Evolutionary conservation across 1,284 basidiomycete species (phyloP), one percentile per base, ranked within the genome.

Genomic region (Ustilago cynodontis): DNA sequence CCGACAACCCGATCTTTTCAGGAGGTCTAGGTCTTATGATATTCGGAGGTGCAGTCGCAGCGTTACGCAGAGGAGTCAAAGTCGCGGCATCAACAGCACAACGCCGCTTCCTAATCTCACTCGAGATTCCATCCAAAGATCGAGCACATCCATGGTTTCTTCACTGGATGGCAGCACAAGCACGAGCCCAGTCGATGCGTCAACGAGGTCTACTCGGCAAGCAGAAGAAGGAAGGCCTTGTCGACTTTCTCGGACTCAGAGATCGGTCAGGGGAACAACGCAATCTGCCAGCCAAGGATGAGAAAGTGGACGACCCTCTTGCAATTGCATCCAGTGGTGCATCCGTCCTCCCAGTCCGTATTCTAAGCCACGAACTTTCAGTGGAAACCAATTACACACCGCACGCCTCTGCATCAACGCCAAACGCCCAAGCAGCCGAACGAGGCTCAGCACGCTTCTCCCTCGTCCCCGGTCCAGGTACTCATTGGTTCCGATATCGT

Each of bases 81-180:
- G 87, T 93, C 18, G 92, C 91, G 20, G 90, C 92, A 6, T 91
- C 90, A 3, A 89, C 92, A 35, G 91, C 95, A 47, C 94, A 93
- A 65, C 89, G 97, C 26, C 91, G 96, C 33, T 89, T 99, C 88
- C 91, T 99, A 56, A 95, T 99, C 49, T 93, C 94, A 6, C 90
- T 99, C 53, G 97, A 99, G 87, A 95, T 99, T 79, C 94, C 94
- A 57, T 98, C 95, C 81, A 94, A 95, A 84, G 97, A 99, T 86
- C 91, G 90, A 29, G 90, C 95, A 2, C 98, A 99, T 86, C 92
- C 94, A 39, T 99, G 97, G 95, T 96, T 99, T 86, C 90, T 99
- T 31, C 89, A 93, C 71, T 99, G 97, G 97, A 94, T 99, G 93
- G 91, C 94, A 2, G 90, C 85, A 1, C 87, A 85, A 65, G 83